phyloP scores from a whole-genome alignment of 306 rosid genomes.

The Inga laurina region DNA sequence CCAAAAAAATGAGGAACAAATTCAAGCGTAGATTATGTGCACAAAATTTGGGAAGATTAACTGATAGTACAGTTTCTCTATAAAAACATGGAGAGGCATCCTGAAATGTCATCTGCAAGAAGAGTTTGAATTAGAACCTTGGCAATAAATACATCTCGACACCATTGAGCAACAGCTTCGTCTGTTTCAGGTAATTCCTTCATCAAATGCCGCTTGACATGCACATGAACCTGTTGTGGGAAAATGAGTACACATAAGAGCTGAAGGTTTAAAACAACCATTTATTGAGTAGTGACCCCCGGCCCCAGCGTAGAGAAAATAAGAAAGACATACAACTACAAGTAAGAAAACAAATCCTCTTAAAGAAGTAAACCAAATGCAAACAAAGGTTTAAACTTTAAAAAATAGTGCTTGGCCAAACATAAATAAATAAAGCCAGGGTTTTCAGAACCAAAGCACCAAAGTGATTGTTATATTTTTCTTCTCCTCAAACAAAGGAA shows the following conservation, averaged over 20 bases:
- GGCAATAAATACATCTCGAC: slow-evolving; percentile 78
- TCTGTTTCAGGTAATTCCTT: slow-evolving; percentile 84
- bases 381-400: not conserved
- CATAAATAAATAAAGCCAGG: too few relatives aligned
- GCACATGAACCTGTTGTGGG: slow-evolving; percentile 75
- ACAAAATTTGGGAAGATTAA: slow-evolving; percentile 8
- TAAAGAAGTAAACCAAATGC: slow-evolving; percentile 22
- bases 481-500: slow-evolving; percentile 4
- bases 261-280: not conserved
- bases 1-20: not conserved
- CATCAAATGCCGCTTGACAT: slow-evolving; percentile 83
- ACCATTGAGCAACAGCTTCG: slow-evolving; percentile 94
- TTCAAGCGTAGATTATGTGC: not conserved
- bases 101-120: not conserved
- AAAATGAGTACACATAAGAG: not conserved
- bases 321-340: not conserved
- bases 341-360: not conserved
- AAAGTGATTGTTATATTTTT: not conserved
- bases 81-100: not conserved
- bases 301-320: not conserved
- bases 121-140: slow-evolving; percentile 51
- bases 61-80: not conserved
- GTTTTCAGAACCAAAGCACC: not conserved
- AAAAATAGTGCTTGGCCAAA: not conserved
- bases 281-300: not conserved